Conservation (phyloP, 768 basidiomycete genomes). For the Chlorophyllum brunneum region DNA sequence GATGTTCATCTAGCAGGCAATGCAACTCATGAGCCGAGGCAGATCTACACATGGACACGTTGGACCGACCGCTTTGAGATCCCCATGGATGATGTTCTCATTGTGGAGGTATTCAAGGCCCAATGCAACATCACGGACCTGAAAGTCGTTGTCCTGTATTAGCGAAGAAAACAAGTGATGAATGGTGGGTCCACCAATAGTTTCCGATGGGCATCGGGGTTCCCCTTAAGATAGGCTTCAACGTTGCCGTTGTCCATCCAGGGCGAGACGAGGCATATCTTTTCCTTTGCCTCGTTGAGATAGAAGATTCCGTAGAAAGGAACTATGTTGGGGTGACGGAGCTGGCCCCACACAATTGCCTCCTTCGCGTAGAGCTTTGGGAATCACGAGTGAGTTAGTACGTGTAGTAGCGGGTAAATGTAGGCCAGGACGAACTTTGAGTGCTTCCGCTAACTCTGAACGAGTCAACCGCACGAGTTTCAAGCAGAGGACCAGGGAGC, state of each 20-base stretch:
- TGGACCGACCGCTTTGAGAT: constrained; percentile 15
- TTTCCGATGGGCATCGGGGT: too few species aligned
- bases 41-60: background rate
- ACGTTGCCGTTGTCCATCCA: too few species aligned
- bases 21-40: background rate
- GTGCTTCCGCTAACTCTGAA: background rate
- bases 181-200: too few species aligned
- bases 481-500: background rate
- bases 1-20: constrained; percentile 16
- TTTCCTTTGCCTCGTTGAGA: background rate
- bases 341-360: too few species aligned
- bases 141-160: background rate
- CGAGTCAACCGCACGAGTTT: background rate
- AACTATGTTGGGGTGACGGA: constrained; percentile 7
- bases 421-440: too few species aligned
- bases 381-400: too few species aligned
- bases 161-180: background rate
- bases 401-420: too few species aligned
- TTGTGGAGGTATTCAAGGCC: constrained; percentile 15
- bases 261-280: too few species aligned
- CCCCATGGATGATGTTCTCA: constrained; percentile 15
- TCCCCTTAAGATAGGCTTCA: too few species aligned
- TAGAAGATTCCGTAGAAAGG: constrained; percentile 12
- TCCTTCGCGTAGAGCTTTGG: too few species aligned
- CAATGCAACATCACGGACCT: constrained; percentile 13